Conservation (phyloP, 352 stramenopile genomes). For the Phytophthora melonis region DNA sequence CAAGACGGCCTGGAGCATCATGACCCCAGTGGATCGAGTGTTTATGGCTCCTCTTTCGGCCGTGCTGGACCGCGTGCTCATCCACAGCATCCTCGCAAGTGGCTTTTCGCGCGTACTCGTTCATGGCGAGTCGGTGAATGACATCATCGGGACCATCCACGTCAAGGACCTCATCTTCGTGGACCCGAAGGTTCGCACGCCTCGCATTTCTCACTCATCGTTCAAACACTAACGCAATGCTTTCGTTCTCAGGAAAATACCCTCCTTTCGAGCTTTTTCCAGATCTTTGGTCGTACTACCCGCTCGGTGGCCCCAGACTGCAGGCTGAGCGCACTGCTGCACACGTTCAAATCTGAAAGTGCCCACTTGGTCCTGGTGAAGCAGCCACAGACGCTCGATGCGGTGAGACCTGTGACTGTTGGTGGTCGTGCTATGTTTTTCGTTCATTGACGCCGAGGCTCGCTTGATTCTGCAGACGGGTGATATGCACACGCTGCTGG, state of each 20-base stretch:
- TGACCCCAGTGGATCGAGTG: slow-evolving; percentile 94
- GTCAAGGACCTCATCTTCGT: slow-evolving; percentile 99
- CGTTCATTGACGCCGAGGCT: background rate
- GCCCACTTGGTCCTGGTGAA: slow-evolving; percentile 96
- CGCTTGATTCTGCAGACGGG: slow-evolving; percentile 55
- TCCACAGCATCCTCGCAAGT: slow-evolving; percentile 96
- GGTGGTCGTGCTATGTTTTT: background rate
- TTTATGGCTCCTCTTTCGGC: slow-evolving; percentile 95
- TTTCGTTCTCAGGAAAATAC: slow-evolving; percentile 61
- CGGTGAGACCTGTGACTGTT: slow-evolving; percentile 18
- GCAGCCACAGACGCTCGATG: slow-evolving; percentile 84
- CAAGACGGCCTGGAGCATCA: slow-evolving; percentile 93
- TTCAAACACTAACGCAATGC: slow-evolving; percentile 62
- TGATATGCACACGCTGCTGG: slow-evolving; percentile 94
- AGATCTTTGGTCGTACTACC: slow-evolving; percentile 67
- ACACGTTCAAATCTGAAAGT: slow-evolving; percentile 94
- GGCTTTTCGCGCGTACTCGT: slow-evolving; percentile 97
- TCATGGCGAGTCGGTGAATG: slow-evolving; percentile 76
- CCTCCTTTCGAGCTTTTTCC: slow-evolving; percentile 69
- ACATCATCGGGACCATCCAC: slow-evolving; percentile 97
- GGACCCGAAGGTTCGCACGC: slow-evolving; percentile 93
- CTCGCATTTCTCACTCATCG: slow-evolving; percentile 22
- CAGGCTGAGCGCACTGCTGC: slow-evolving; percentile 93
- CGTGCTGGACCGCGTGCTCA: slow-evolving; percentile 76
- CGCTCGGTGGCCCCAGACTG: slow-evolving; percentile 92